A percentile compares a stretch with the other conserved stretches of the same genome.
Conservation (phyloP, 2,329 filamentous ascomycete species). For the Colletotrichum sojae region DNA sequence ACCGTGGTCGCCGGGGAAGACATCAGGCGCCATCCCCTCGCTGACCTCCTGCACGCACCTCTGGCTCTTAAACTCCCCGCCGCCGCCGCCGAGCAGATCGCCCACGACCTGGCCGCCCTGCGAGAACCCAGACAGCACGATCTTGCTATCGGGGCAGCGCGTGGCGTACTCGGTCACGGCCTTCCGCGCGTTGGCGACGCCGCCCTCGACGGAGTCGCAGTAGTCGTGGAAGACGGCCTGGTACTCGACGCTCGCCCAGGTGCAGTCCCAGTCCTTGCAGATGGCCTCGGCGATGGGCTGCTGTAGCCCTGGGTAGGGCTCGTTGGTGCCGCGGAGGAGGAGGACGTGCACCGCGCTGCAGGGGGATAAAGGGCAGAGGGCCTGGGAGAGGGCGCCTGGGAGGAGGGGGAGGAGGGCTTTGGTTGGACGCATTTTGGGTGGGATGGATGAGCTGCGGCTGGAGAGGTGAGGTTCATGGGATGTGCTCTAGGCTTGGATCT, state of each 20-base stretch:
- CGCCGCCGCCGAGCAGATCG: conserved; percentile 52
- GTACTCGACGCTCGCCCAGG: conserved; percentile 18
- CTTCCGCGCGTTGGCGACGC: conserved; percentile 49
- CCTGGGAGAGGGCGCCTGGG: conserved; percentile 2
- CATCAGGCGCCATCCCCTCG: conserved; percentile 45
- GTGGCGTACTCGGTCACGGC: conserved; percentile 56
- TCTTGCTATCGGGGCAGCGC: conserved; percentile 54
- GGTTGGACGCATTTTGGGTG: conserved; percentile 4
- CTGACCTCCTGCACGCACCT: conserved; percentile 47
- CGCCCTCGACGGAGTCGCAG: conserved; percentile 45
- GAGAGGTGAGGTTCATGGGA: not conserved
- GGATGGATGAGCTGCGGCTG: not conserved
- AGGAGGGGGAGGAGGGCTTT: not conserved
- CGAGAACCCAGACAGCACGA: conserved; percentile 58
- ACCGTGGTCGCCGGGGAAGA: conserved; percentile 50
- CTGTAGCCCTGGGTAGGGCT: conserved; percentile 25
- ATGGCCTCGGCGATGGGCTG: conserved; percentile 25
- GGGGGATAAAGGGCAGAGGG: conserved; percentile 11
- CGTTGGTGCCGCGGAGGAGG: conserved; percentile 22
- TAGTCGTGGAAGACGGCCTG: conserved; percentile 26
- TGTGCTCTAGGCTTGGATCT: too few species aligned
- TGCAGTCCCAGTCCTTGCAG: conserved; percentile 27
- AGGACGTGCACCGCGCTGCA: conserved; percentile 27
- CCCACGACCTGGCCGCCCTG: conserved; percentile 56
- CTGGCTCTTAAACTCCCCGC: conserved; percentile 49